phyloP scores from a whole-genome alignment of 2,329 filamentous ascomycete species.

The Talaromyces sp. region DNA sequence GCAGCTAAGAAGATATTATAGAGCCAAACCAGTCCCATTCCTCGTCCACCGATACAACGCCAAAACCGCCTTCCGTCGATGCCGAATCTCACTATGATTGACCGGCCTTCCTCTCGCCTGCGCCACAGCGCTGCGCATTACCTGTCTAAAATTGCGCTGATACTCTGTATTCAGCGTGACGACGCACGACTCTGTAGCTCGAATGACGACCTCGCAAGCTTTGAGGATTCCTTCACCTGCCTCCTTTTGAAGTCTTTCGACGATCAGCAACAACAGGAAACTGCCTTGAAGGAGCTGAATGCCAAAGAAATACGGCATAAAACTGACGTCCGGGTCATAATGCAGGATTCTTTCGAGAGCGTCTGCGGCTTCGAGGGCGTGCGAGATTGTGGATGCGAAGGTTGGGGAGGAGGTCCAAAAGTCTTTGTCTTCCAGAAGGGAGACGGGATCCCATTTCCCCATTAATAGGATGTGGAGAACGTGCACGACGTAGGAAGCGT shows the following conservation, averaged over 20 bases:
- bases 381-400: constrained; percentile 81
- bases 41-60: constrained; percentile 87
- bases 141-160: constrained; percentile 91
- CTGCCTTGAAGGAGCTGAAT: constrained; percentile 90
- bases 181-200: constrained; percentile 87
- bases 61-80: constrained; percentile 76
- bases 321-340: constrained; percentile 84
- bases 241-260: constrained; percentile 81
- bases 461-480: constrained; percentile 85
- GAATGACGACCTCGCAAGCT: constrained; percentile 87
- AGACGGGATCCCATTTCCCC: constrained; percentile 95
- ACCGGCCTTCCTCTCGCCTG: constrained; percentile 82
- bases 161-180: constrained; percentile 91
- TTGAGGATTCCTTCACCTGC: constrained; percentile 81
- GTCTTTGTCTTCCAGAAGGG: constrained; percentile 87
- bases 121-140: constrained; percentile 86
- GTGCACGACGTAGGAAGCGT: constrained; percentile 88
- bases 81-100: constrained; percentile 79
- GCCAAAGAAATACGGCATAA: constrained; percentile 96
- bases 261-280: constrained; percentile 79
- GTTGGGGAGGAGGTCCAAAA: constrained; percentile 88
- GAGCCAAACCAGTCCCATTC: constrained; percentile 79
- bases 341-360: constrained; percentile 84
- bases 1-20: constrained; percentile 21
- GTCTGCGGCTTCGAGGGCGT: constrained; percentile 84